Evolutionary conservation across 2,329 filamentous ascomycete species (phyloP), one percentile per base, ranked within the genome.

Genomic region (Mycosphaerella sp.): DNA sequence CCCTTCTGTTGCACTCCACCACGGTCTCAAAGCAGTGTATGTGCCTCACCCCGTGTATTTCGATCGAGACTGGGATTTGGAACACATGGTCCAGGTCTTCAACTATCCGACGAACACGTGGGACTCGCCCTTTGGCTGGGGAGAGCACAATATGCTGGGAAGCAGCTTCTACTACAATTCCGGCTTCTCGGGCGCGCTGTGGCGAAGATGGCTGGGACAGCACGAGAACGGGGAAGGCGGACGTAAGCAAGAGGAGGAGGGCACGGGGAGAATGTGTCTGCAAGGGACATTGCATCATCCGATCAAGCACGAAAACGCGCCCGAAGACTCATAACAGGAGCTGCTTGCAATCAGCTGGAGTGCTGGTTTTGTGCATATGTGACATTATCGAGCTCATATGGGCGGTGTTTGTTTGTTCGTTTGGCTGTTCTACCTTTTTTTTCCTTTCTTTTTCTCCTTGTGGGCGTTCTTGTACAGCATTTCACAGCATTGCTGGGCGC

Each of bases 11-110:
- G 82, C 86, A 0, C 76, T 92, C 14, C 80, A 89, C 58, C 86
- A 93, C 67, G 87, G 88, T 5, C 75, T 91, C 46, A 92, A 92
- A 72, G 83, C 85, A 4, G 84, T 89, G 3, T 88, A 85, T 64
- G 86, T 83, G 9, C 87, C 87, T 9, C 87, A 91, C 69, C 87
- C 87, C 1, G 81, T 91, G 45, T 91, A 84, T 69, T 87, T 89
- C 64, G 87, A 92, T 69, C 81, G 86, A 57, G 80, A 85, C 47
- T 90, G 86, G 86, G 73, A 75, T 14, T 66, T 76, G 12, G 70
- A 72, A 50, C 67, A 70, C 51, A 72, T 76, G 63, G 70, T 77
- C 54, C 68, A 72, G 56, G 71, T 73, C 23, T 76, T 76, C 70
- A 78, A 78, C 65, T 72, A 74, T 56, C 75, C 76, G 4, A 67